Base-by-base conservation (phyloP, 495 filamentous ascomycete species). In the Hypoxylon rickii region DNA sequence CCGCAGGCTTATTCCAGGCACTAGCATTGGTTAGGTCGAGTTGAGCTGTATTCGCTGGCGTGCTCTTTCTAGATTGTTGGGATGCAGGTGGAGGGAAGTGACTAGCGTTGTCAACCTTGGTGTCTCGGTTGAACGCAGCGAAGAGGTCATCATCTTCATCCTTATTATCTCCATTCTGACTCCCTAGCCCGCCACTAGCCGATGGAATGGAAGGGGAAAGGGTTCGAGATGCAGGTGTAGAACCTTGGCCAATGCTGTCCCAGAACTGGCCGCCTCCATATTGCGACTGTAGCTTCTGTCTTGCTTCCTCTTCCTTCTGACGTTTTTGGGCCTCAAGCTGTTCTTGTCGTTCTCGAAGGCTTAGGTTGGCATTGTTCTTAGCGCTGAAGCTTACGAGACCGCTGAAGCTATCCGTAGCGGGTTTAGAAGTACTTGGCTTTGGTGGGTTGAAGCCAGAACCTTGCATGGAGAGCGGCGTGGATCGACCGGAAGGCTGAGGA, bases 291-390 rank as follows among this genome's bases (percentile, higher is more conserved):
- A 85, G 79, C 54, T 82, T 83, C 51, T 75, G 84, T 58, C 79
- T 80, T 44, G 82, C 79, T 61, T 92, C 89, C 32, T 84, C 87
- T 44, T 90, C 89, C 63, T 91, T 86, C 63, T 77, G 85, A 3
- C 80, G 79, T 67, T 83, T 91, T 71, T 94, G 87, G 33, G 88
- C 89, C 61, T 89, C 83, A 39, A 96, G 69, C 47, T 80, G 81
- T 73, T 85, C 89, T 70, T 97, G 93, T 52, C 89, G 89, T 68
- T 97, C 90, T 48, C 87, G 80, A 4, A 98, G 79, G 1, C 87
- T 89, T 0, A 96, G 74, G 53, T 86, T 92, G 67, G 80, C 85
- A n/a, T 71, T 78, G 20, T 76, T 64, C 61, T 88, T 88, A n/a
- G 84, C 73, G 39, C 83, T 83, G 53, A 93, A 89, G 36, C 83